phyloP scores from a whole-genome alignment of 1,284 basidiomycete species.

The Ceratobasidium sp. region DNA sequence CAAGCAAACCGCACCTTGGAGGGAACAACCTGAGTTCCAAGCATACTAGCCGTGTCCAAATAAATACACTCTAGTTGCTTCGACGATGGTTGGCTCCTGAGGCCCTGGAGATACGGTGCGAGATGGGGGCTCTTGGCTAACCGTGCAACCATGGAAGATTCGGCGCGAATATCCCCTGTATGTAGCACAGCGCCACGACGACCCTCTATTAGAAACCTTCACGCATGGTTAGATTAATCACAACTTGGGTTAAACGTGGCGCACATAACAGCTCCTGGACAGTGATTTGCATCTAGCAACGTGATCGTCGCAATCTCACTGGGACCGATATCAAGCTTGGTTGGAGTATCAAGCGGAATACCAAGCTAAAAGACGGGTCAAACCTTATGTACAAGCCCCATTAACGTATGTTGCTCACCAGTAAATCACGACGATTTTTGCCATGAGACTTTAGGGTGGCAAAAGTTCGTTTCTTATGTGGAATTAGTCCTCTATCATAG shows the following conservation, averaged over 20 bases:
- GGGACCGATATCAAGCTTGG: slow-evolving; percentile 69
- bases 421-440: slow-evolving; percentile 67
- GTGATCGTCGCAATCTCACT: slow-evolving; percentile 78
- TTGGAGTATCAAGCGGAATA: slow-evolving; percentile 74
- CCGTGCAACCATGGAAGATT: slow-evolving; percentile 79
- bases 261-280: slow-evolving; percentile 92
- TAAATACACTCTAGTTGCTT: slow-evolving; percentile 79
- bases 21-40: slow-evolving; percentile 74
- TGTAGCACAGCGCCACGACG: slow-evolving; percentile 80
- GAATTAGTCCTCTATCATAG: slow-evolving; percentile 66
- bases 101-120: slow-evolving; percentile 69
- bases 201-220: slow-evolving; percentile 90
- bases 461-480: slow-evolving; percentile 72
- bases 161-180: slow-evolving; percentile 93
- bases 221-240: slow-evolving; percentile 4
- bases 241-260: slow-evolving; percentile 51
- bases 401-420: slow-evolving; percentile 63
- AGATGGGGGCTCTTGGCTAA: slow-evolving; percentile 77
- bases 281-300: slow-evolving; percentile 92
- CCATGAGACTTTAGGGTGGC: slow-evolving; percentile 72
- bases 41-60: slow-evolving; percentile 82
- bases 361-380: slow-evolving; percentile 58
- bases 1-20: slow-evolving; percentile 69
- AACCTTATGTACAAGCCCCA: not conserved
- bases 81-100: not conserved